phyloP scores from a whole-genome alignment of 176 grass and related monocot genomes.

The Avena sativa region DNA sequence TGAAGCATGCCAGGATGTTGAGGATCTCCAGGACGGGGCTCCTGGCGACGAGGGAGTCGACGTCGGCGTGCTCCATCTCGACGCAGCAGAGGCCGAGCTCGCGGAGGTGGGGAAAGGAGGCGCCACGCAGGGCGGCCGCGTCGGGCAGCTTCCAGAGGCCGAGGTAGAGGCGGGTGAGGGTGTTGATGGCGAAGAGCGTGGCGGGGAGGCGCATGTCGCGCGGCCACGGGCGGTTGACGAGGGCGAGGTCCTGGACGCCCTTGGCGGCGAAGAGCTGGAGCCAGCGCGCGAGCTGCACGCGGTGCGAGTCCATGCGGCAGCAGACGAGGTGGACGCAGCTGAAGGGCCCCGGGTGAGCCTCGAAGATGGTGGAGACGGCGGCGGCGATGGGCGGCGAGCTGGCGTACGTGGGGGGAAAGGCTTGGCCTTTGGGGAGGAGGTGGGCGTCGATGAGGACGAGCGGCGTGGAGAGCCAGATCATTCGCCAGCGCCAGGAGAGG shows the following conservation, averaged over 20 bases:
- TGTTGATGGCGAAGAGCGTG: neutral
- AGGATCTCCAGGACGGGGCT: slow-evolving; percentile 9
- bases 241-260: neutral
- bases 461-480: neutral
- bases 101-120: slow-evolving; percentile 10
- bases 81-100: neutral
- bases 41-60: slow-evolving; percentile 6
- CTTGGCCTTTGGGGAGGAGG: neutral
- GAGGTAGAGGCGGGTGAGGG: slow-evolving; percentile 11
- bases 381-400: neutral
- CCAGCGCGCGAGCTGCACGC: neutral
- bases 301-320: neutral
- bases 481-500: slow-evolving; percentile 7
- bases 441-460: slow-evolving; percentile 11
- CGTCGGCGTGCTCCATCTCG: neutral
- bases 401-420: neutral
- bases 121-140: neutral
- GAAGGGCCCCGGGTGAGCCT: slow-evolving; percentile 24
- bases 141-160: neutral
- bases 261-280: slow-evolving; percentile 19
- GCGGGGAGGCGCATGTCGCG: neutral
- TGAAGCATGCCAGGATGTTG: neutral
- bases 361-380: slow-evolving; percentile 28
- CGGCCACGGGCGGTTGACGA: slow-evolving; percentile 20
- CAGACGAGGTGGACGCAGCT: slow-evolving; percentile 21